A percentile compares a stretch with the other conserved stretches of the same genome.
Conservation (phyloP, 331 rosid genomes). For the Ulmus americana region DNA sequence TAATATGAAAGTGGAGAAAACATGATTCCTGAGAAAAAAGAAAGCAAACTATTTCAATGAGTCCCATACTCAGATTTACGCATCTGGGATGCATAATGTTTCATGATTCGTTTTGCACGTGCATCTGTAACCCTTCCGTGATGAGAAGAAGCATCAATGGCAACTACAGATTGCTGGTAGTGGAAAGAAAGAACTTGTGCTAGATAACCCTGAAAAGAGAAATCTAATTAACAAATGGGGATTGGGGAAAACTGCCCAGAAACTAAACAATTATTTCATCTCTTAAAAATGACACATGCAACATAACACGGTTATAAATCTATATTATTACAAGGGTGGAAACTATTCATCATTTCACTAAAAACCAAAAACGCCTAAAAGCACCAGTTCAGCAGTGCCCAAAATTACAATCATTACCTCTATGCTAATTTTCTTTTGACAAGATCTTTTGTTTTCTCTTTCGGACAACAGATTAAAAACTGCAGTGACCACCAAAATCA, state of each 20-base stretch:
- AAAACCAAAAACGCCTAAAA: too few relatives aligned
- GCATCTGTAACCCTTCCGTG: slow-evolving; percentile 77
- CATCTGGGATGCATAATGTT: slow-evolving; percentile 60
- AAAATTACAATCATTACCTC: too few relatives aligned
- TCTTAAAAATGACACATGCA: neutral
- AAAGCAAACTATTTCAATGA: neutral
- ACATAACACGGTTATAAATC: too few relatives aligned
- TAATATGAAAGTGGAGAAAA: neutral
- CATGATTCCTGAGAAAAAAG: neutral
- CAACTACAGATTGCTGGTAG: slow-evolving; percentile 68
- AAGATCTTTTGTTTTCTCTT: too few relatives aligned
- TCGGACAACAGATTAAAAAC: too few relatives aligned
- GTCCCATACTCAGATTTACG: slow-evolving; percentile 60
- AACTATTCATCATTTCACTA: too few relatives aligned
- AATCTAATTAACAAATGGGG: slow-evolving; percentile 4
- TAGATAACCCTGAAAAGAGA: slow-evolving; percentile 72
- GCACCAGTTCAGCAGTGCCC: too few relatives aligned
- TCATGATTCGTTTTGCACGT: slow-evolving; percentile 71
- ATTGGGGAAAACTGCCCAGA: neutral
- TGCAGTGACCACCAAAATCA: too few relatives aligned
- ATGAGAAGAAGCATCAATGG: slow-evolving; percentile 86
- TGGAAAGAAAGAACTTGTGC: slow-evolving; percentile 86
- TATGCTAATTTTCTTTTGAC: too few relatives aligned
- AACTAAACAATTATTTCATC: neutral
- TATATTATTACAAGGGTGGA: too few relatives aligned